Base-by-base conservation (phyloP, 164 flowering plant genomes). In the Magnolia changhungtana region DNA sequence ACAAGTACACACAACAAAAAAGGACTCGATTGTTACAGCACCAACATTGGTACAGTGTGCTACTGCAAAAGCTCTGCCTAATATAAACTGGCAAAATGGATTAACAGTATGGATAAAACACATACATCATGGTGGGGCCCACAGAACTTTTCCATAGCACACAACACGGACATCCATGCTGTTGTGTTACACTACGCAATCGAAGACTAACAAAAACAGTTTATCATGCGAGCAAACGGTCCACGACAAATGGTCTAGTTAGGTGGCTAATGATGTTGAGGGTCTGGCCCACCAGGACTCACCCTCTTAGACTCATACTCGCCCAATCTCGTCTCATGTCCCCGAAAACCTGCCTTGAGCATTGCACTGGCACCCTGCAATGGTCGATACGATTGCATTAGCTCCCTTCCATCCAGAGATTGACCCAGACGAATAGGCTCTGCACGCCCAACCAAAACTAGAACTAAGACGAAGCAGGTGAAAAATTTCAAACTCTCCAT, bases 281-380 rank as follows among this genome's bases (percentile, higher is more conserved):
- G 77, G 21, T 75, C 71, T 14, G 77, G 77, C 2, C 77, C 77
- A 20, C 77, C 77, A 21, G 77, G 77, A 27, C 77, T 75, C 10
- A 75, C 24, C 58, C 77, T 65, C 63, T 66, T 75, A 14, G 77
- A 65, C 63, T 75, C 77, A 18, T 9, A 66, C 50, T 50, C 72
- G 4, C 9, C 10, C 68, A 9, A 16, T 11, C 29, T 21, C 51
- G 24, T 50, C 63, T 23, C 50, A 49, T 27, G 8, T 63, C 24
- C 66, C 72, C 50, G 16, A 6, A 5, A 6, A 63, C 71, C 24
- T 1, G 37, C 23, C 52, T 20, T 14, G 37, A 23, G 1, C 23
- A 63, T 61, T 58, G 67, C 24, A n/a, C 52, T 50, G 49, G 58
- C 72, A 18, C 58, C 58, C 45, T 37, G 45, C 7, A 37, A 13